These are phyloP conservation scores for Dalechampia spathulata DNA, from an alignment of 441 rosid species.

Conservation along the genomic window DNA sequence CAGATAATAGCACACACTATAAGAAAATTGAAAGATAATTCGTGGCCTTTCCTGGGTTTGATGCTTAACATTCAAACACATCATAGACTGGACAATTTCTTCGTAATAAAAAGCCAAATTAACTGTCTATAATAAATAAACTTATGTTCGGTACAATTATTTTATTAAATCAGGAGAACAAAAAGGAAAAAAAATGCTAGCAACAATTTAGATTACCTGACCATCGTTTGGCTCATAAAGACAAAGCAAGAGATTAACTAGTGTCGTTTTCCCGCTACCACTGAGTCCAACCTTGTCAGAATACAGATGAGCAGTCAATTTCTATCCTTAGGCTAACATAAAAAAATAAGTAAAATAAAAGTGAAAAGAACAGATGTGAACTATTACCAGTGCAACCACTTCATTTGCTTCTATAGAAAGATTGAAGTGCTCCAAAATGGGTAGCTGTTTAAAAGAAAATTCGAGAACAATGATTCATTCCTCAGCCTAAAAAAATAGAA, in stretches of 20 bases:
- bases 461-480: not conserved
- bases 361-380: not conserved
- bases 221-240: conserved; percentile 80
- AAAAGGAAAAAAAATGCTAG: not conserved
- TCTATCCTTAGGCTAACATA: not conserved
- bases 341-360: conserved; percentile 11
- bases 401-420: conserved; percentile 63
- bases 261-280: conserved; percentile 94
- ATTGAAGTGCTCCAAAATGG: conserved; percentile 53
- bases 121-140: not conserved
- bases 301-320: conserved; percentile 7
- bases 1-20: not conserved
- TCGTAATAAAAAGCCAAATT: not conserved
- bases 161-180: not conserved
- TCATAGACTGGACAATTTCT: too few relatives aligned
- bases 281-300: conserved; percentile 82
- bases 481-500: not conserved
- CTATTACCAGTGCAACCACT: conserved; percentile 78
- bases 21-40: not conserved
- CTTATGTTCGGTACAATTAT: not conserved
- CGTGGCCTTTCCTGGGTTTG: not conserved
- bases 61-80: not conserved
- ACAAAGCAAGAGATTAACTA: conserved; percentile 82
- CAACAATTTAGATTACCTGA: conserved; percentile 41
- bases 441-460: conserved; percentile 41